phyloP scores from a whole-genome alignment of 192 early-diverging fungal species.

The Mortierella antarctica region DNA sequence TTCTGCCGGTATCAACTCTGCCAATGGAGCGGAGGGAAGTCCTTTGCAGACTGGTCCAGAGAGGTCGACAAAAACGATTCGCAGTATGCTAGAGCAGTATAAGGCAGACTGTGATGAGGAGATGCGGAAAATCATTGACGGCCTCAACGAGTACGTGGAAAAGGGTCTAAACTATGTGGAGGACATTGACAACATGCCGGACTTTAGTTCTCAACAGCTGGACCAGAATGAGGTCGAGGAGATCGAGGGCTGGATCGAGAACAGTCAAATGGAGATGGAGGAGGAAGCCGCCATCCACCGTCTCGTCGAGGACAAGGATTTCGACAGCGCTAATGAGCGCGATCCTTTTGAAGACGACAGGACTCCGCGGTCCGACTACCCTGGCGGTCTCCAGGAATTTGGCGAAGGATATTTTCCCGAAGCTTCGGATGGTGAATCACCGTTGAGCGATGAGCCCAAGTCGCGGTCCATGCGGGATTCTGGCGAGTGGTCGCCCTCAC shows the following conservation, averaged over 20 bases:
- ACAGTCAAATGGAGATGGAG: constrained; percentile 55
- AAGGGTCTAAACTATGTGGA: constrained; percentile 61
- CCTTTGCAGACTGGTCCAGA: constrained; percentile 34
- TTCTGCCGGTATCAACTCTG: constrained; percentile 47
- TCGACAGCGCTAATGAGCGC: constrained; percentile 18
- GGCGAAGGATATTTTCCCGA: constrained; percentile 51
- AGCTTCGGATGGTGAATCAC: constrained; percentile 38
- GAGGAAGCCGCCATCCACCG: constrained; percentile 26
- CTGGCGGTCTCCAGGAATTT: constrained; percentile 23
- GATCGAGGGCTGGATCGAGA: constrained; percentile 53
- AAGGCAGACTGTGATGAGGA: constrained; percentile 50
- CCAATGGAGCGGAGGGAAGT: constrained; percentile 31
- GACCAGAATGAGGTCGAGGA: constrained; percentile 47
- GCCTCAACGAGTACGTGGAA: constrained; percentile 77
- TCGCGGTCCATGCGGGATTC: constrained; percentile 38
- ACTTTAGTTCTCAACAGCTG: constrained; percentile 36
- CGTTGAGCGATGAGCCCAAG: constrained; percentile 30
- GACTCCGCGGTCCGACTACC: constrained; percentile 39
- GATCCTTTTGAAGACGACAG: constrained; percentile 33
- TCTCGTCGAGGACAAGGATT: constrained; percentile 14
- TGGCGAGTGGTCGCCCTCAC: constrained; percentile 50
- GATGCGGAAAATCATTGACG: constrained; percentile 71
- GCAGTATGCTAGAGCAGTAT: constrained; percentile 51
- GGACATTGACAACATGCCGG: constrained; percentile 47
- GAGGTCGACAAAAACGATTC: constrained; percentile 45